A percentile compares a stretch with the other conserved stretches of the same genome.
Evolutionary conservation across 2,329 filamentous ascomycete genomes (phyloP).

Genomic region (Davidsoniella neocaledoniae): DNA sequence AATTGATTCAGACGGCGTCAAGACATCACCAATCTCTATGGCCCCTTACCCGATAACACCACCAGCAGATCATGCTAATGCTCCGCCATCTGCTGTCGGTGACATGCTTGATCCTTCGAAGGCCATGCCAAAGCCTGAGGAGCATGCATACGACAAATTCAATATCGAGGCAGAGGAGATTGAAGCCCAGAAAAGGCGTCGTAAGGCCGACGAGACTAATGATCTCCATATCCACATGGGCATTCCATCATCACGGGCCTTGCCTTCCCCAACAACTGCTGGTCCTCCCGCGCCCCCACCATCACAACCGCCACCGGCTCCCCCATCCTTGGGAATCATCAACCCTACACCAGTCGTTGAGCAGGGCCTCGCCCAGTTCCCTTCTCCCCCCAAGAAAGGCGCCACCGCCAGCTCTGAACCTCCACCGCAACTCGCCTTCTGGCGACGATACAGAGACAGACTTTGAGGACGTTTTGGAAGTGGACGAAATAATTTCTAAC

Average conservation of each 20-base stretch:
- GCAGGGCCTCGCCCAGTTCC: conserved; percentile 32
- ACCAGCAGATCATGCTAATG: conserved; percentile 33
- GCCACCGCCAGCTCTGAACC: conserved; percentile 66
- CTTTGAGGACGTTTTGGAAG: conserved; percentile 62
- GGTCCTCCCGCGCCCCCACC: conserved; percentile 35
- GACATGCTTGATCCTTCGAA: conserved; percentile 39
- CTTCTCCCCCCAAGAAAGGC: conserved; percentile 57
- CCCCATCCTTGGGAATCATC: conserved; percentile 21
- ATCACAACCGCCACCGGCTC: conserved; percentile 29
- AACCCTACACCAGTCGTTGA: conserved; percentile 29
- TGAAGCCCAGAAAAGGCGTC: conserved; percentile 28
- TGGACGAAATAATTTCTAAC: conserved; percentile 42
- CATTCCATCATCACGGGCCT: conserved; percentile 38
- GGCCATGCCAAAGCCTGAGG: conserved; percentile 42
- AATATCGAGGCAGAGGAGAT: conserved; percentile 36
- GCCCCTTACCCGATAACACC: conserved; percentile 50
- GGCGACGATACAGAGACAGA: conserved; percentile 54
- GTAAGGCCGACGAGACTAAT: conserved; percentile 26
- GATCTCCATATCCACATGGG: conserved; percentile 34
- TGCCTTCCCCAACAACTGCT: conserved; percentile 23
- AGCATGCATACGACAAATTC: conserved; percentile 40
- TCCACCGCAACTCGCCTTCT: not conserved
- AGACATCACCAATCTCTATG: conserved; percentile 39
- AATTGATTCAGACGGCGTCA: conserved; percentile 30
- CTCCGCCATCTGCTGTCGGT: conserved; percentile 27